phyloP scores from a whole-genome alignment of 73 alveolate species.

The Tetrahymena malaccensis region DNA sequence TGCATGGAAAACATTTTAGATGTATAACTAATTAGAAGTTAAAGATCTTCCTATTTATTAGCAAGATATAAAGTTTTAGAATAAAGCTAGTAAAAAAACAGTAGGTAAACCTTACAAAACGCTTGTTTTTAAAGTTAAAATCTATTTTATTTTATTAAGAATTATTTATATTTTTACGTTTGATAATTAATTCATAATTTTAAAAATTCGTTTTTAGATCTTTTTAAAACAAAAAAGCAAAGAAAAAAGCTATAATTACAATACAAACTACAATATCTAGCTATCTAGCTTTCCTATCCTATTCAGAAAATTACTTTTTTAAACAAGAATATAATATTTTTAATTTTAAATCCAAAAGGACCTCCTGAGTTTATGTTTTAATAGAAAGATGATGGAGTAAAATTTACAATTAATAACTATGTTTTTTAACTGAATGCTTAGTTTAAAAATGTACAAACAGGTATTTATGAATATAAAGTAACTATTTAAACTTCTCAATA shows the following conservation, averaged over 20 bases:
- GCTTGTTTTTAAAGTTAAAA: neutral
- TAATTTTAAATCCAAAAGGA: neutral
- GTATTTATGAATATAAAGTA: neutral
- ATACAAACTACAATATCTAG: neutral
- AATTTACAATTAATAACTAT: neutral
- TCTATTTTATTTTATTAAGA: no score
- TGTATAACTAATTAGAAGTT: neutral
- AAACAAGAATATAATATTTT: neutral
- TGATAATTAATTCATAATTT: no score
- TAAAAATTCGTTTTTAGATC: neutral
- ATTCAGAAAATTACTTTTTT: neutral
- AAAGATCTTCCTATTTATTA: neutral
- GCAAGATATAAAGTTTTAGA: neutral
- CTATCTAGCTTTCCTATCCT: no score
- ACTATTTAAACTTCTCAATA: neutral
- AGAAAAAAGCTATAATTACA: no score
- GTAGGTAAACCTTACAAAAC: neutral
- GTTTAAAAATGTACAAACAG: neutral
- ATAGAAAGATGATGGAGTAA: neutral
- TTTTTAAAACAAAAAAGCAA: neutral
- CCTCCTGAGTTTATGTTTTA: neutral
- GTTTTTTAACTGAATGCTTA: neutral
- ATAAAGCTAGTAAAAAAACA: neutral
- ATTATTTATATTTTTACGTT: neutral
- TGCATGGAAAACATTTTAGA: neutral